Percentiles rank a stretch among this genome's conserved stretches.
Evolutionary conservation across 805 yeast genomes (phyloP).

Genomic region (Saccharomyces paradoxus): DNA sequence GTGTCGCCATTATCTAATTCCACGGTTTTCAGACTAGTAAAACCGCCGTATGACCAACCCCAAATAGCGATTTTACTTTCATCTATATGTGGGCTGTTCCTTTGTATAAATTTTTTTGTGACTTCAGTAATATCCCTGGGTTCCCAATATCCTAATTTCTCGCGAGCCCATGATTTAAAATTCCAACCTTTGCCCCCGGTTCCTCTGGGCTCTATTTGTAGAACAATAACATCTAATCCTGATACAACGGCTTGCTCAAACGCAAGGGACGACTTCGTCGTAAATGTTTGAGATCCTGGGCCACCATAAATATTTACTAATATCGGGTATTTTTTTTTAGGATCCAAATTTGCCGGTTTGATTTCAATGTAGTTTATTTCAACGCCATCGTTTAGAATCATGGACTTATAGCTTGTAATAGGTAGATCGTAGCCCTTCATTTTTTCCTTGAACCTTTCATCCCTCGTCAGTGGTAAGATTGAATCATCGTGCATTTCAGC

Average conservation of each 20-base stretch:
- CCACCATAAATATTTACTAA: slow-evolving; percentile 71
- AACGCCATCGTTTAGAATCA: slow-evolving; percentile 35
- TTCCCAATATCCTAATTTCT: slow-evolving; percentile 65
- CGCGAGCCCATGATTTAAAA: slow-evolving; percentile 47
- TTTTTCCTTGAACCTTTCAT: slow-evolving; percentile 7
- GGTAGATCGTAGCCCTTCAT: slow-evolving; percentile 42
- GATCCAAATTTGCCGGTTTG: slow-evolving; percentile 49
- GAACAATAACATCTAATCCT: slow-evolving; percentile 48
- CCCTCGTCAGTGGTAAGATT: slow-evolving; percentile 11
- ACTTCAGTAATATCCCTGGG: slow-evolving; percentile 56
- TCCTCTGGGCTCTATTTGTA: slow-evolving; percentile 73
- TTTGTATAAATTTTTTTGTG: slow-evolving; percentile 41
- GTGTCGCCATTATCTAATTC: slow-evolving; percentile 56
- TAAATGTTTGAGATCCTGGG: slow-evolving; percentile 63
- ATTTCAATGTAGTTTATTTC: slow-evolving; percentile 50
- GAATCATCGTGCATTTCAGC: slow-evolving; percentile 1
- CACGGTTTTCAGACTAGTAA: slow-evolving; percentile 61
- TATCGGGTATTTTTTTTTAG: slow-evolving; percentile 46
- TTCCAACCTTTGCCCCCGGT: slow-evolving; percentile 76
- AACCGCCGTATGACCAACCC: slow-evolving; percentile 91
- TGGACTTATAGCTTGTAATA: slow-evolving; percentile 30
- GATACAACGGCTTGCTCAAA: slow-evolving; percentile 56
- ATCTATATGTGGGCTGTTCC: slow-evolving; percentile 40
- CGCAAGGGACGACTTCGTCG: slow-evolving; percentile 39
- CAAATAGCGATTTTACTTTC: slow-evolving; percentile 53